Conservation (phyloP, 306 rosid species). For the Delonix regia region DNA sequence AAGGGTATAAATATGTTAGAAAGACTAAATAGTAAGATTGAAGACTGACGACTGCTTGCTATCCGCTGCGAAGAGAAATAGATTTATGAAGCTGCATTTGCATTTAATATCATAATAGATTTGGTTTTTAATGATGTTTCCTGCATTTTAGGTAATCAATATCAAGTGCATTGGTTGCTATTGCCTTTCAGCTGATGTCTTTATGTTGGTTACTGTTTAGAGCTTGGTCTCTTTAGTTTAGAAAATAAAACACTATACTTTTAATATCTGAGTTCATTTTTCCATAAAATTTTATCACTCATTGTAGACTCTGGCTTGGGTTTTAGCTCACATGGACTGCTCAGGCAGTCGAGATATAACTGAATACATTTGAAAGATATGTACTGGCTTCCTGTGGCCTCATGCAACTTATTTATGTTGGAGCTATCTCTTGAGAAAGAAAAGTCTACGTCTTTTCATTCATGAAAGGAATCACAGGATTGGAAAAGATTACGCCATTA, state of each 20-base stretch:
- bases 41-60: neutral
- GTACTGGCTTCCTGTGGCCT: constrained; percentile 7
- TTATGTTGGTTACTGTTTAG: neutral
- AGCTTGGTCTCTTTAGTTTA: neutral
- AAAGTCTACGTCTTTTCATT: neutral
- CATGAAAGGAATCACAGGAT: neutral
- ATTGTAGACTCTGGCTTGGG: neutral
- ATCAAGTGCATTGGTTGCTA: neutral
- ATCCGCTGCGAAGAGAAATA: neutral
- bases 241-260: neutral
- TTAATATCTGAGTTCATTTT: neutral
- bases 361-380: neutral
- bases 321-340: neutral
- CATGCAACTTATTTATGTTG: neutral
- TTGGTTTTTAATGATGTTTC: neutral
- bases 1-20: neutral
- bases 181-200: neutral
- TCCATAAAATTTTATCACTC: constrained; percentile 1
- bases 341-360: neutral
- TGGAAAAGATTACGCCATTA: constrained; percentile 13
- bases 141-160: neutral
- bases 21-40: neutral
- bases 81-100: neutral
- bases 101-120: neutral
- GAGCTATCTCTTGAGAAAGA: neutral